These are phyloP conservation scores for Pisolithus thermaeus DNA, from an alignment of 1,284 basidiomycete species.

Conservation along the genomic window DNA sequence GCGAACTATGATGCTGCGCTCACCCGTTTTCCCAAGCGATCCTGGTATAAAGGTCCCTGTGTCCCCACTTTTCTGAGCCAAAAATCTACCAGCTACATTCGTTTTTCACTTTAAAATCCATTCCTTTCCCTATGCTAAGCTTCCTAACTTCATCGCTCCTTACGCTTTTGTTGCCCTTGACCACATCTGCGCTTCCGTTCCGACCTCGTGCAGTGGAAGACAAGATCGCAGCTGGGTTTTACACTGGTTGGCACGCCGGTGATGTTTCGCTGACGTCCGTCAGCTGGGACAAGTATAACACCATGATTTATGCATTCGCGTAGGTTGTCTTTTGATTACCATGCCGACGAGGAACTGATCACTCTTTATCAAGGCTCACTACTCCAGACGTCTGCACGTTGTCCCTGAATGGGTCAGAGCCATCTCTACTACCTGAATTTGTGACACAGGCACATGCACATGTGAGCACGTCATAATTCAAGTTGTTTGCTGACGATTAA, in stretches of 20 bases:
- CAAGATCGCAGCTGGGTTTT: constrained; percentile 36
- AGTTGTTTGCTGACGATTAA: not conserved
- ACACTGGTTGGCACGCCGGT: constrained; percentile 34
- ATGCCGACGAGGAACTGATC: not conserved
- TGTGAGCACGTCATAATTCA: not conserved
- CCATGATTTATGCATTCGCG: constrained; percentile 37
- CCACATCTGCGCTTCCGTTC: not conserved
- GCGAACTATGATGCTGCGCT: no score
- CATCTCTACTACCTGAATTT: not conserved
- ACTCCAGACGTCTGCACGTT: not conserved
- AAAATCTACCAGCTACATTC: no score
- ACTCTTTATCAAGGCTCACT: not conserved
- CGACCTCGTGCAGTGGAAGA: not conserved
- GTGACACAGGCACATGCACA: not conserved
- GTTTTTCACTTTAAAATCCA: no score
- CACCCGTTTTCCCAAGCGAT: no score
- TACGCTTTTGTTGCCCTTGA: not conserved
- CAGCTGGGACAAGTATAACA: constrained; percentile 43
- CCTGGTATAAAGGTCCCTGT: no score
- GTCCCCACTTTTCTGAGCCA: no score
- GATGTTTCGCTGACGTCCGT: constrained; percentile 35
- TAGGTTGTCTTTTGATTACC: not conserved
- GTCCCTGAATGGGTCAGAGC: not conserved
- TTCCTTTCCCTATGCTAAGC: not conserved
- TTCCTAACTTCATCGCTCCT: not conserved